Evolutionary conservation across 306 rosid genomes (phyloP), one percentile per base, ranked within the genome.

Genomic region (Alnus glutinosa): DNA sequence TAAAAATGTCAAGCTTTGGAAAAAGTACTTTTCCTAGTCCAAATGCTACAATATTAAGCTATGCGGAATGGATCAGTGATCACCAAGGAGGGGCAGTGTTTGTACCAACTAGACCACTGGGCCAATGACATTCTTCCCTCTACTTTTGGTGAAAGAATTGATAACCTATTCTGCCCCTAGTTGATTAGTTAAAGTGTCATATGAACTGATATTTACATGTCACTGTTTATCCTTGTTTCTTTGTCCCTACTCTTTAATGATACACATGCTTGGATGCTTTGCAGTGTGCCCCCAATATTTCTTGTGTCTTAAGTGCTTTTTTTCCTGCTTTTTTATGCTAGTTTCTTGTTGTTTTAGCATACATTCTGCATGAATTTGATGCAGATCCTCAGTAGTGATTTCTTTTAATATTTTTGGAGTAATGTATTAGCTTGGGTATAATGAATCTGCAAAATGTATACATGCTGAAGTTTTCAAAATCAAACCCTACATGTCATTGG

Each of bases 401-500:
- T 59, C 28, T 34, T 68, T 44, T 44, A 16, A 42, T 68, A 30
- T 39, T 18, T 68, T 42, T 68, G 50, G 50, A 37, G 72, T 18
- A 18, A 39, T 37, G 28, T 39, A 37, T 16, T 18, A 37, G 72
- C 72, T 67, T 39, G 72, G 37, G 32, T 67, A 18, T 8, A 18
- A 67, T 58, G 72, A 47, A 18, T 37, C 7, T 18, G 50, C 15
- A 39, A 67, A 15, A 67, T 9, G 5, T 57, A 74, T 44, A 19
- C 36, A 58, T 48, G 71, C 50, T 77, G 75, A 19, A 46, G 18
- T 59, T 75, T 63, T 71, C 70, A 34, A 58, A 39, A 49, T 75
- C 30, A 51, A 54, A 71, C 69, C 57, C 30, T 59, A 62, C 79
- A 84, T 66, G 11, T 76, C 58, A 46, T 75, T 75, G 44, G 44